Evolutionary conservation across 2,329 filamentous ascomycete genomes (phyloP).

Genomic region (Fusarium papillatum): DNA sequence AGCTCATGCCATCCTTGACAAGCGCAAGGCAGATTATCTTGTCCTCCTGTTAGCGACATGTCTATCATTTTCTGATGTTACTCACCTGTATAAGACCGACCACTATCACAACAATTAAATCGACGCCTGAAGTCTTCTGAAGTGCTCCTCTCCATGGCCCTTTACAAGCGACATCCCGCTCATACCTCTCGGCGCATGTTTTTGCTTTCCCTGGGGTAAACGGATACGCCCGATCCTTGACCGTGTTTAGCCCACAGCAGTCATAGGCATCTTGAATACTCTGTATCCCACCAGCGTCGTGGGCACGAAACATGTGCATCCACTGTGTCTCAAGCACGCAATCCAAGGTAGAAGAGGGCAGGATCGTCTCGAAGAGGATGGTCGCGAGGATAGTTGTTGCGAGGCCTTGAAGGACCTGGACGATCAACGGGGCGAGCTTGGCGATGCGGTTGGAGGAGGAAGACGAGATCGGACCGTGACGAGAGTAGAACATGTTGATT

Average conservation of each 20-base stretch:
- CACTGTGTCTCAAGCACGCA: slow-evolving; percentile 71
- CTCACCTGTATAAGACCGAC: slow-evolving; percentile 70
- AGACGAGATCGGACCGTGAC: slow-evolving; percentile 44
- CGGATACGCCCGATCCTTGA: slow-evolving; percentile 73
- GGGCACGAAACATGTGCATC: slow-evolving; percentile 64
- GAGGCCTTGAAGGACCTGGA: slow-evolving; percentile 59
- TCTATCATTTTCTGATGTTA: too few species aligned
- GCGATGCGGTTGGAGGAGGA: slow-evolving; percentile 34
- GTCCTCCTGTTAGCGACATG: background rate
- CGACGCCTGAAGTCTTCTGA: slow-evolving; percentile 64
- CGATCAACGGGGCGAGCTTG: slow-evolving; percentile 47
- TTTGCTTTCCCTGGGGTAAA: slow-evolving; percentile 57
- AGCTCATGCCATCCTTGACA: slow-evolving; percentile 45
- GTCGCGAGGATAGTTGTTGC: slow-evolving; percentile 60
- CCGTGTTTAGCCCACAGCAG: slow-evolving; percentile 75
- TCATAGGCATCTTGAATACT: slow-evolving; percentile 74
- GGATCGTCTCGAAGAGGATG: slow-evolving; percentile 52
- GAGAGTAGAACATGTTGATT: slow-evolving; percentile 53
- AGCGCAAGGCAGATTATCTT: slow-evolving; percentile 49
- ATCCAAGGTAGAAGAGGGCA: slow-evolving; percentile 50
- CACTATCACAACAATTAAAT: slow-evolving; percentile 66
- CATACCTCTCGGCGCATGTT: slow-evolving; percentile 61
- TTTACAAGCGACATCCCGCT: slow-evolving; percentile 62
- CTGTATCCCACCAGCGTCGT: slow-evolving; percentile 64
- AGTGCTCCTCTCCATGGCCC: slow-evolving; percentile 69